phyloP scores from a whole-genome alignment of 148 eudicot genomes.

The Rheum nobile region DNA sequence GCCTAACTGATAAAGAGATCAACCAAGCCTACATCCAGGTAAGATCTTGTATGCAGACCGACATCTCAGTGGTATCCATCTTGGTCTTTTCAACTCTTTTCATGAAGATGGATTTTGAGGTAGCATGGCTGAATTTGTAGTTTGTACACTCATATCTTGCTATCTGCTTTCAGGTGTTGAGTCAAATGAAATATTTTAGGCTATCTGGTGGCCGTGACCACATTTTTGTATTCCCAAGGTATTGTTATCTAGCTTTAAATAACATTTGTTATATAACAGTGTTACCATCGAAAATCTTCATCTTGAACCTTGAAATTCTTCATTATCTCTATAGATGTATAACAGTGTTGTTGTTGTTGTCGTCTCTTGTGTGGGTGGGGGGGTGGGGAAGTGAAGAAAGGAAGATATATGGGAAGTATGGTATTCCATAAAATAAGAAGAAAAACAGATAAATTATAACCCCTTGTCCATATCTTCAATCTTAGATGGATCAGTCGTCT shows the following conservation, averaged over 20 bases:
- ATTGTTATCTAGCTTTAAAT: constrained; percentile 4
- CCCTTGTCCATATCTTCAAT: not conserved
- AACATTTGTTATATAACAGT: not conserved
- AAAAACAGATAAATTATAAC: no score
- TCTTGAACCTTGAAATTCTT: not conserved
- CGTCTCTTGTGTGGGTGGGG: not conserved
- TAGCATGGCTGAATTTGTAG: not conserved
- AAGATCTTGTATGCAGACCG: not conserved
- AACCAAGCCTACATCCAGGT: constrained; percentile 86
- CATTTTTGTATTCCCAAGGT: constrained; percentile 94
- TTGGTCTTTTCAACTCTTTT: not conserved
- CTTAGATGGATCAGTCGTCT: not conserved
- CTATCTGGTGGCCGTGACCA: constrained; percentile 92
- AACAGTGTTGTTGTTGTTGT: no score
- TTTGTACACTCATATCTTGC: constrained; percentile 3
- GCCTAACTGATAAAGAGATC: constrained; percentile 86
- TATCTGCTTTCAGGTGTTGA: constrained; percentile 64
- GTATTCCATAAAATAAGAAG: no score
- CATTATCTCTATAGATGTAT: not conserved
- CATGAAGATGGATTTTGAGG: not conserved
- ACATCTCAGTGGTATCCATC: not conserved
- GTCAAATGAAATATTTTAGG: constrained; percentile 97
- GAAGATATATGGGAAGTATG: not conserved
- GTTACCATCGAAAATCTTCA: no score
- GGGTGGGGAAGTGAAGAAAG: not conserved